Evolutionary conservation across 495 filamentous ascomycete species (phyloP).

Genomic region (Recurvomyces mirabilis): DNA sequence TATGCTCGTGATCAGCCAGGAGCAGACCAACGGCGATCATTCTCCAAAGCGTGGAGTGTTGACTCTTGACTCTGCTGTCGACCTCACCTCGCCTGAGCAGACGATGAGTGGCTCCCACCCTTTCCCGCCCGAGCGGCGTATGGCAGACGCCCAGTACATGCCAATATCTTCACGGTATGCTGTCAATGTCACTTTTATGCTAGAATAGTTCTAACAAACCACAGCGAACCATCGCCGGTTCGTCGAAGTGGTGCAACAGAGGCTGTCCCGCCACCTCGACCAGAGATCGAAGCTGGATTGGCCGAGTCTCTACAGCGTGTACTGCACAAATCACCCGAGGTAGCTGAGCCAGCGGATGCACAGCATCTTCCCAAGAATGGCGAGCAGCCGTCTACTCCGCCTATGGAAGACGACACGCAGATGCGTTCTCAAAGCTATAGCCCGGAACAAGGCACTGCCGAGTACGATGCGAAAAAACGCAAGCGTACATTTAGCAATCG

Average conservation of each 20-base stretch:
- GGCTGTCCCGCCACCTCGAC: slow-evolving; percentile 6
- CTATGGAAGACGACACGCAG: neutral
- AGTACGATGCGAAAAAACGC: slow-evolving; percentile 14
- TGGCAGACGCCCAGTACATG: too few species aligned
- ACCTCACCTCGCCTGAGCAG: slow-evolving; percentile 11
- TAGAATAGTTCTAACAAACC: neutral
- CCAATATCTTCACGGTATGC: too few species aligned
- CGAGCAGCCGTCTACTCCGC: neutral
- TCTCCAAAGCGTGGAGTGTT: slow-evolving; percentile 6
- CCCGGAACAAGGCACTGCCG: slow-evolving; percentile 1
- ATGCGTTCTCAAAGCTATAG: neutral
- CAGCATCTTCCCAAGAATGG: neutral
- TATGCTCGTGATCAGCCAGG: neutral
- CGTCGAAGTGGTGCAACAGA: neutral
- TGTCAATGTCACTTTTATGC: neutral
- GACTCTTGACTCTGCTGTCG: slow-evolving; percentile 14
- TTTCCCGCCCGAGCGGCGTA: too few species aligned
- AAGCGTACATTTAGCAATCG: slow-evolving; percentile 66
- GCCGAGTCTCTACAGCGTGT: slow-evolving; percentile 15
- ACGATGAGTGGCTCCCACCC: too few species aligned
- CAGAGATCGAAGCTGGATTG: slow-evolving; percentile 15
- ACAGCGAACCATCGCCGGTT: slow-evolving; percentile 5
- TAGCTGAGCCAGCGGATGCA: neutral
- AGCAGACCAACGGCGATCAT: neutral
- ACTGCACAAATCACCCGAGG: slow-evolving; percentile 3